Evolutionary conservation across 306 rosid species (phyloP), one percentile per base, ranked within the genome.

Genomic region (Arachis hypogaea): DNA sequence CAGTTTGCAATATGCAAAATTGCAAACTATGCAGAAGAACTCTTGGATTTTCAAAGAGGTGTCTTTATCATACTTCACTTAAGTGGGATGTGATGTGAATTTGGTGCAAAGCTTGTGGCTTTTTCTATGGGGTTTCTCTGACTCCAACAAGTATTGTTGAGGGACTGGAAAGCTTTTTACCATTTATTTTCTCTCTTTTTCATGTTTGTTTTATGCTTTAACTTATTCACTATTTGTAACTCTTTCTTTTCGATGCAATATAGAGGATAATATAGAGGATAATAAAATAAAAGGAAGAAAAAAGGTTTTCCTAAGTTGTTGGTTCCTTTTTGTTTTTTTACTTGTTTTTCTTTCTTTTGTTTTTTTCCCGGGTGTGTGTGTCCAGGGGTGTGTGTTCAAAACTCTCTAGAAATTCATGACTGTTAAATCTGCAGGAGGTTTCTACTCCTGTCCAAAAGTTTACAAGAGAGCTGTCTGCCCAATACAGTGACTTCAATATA

Each of bases 401-500:
- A 33, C 38, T 33, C 1, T 22, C 1, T 33, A 33, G 38, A 33
- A 63, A 61, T 77, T 36, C 66, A 59, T 78, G 66, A 44, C 59
- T 75, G 69, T 74, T 79, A 79, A 72, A 72, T 76, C 75, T 81
- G 79, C 85, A 93, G 98, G 97, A 93, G 87, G 90, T 89, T 59
- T 91, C 98, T 52, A 86, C 94, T 42, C 80, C 90, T 5, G 94
- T 88, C 78, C 87, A 96, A 14, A 93, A 88, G 89, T 85, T 89
- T 64, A 79, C 90, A 56, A 88, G 89, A 84, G 96, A 93, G 81
- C 85, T 83, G 72, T 89, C 98, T 78, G 71, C 91, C 40, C 98
- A 89, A 52, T 93, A 76, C 90, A 91, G 96, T 30, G 98, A 93
- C 91, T 88, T 93, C 83, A 86, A 87, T 82, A 89, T 93, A 85